A percentile compares a stretch with the other conserved stretches of the same genome.
Conservation (phyloP, 2,329 filamentous ascomycete species). For the Daldinia sp. region DNA sequence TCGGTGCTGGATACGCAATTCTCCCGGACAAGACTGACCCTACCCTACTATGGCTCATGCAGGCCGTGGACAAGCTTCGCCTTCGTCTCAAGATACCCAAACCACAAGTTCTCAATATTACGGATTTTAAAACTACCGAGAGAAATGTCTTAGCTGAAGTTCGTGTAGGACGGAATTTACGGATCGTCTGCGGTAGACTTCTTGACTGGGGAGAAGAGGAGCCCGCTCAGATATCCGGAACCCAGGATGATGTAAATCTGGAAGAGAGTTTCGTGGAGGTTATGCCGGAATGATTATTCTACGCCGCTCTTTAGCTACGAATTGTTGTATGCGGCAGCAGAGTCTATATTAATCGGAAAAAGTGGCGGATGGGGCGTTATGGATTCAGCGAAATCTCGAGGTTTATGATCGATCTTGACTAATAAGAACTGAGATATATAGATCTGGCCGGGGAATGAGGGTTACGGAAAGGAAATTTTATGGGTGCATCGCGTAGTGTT, state of each 20-base stretch:
- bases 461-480: neutral
- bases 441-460: neutral
- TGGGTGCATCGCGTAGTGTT: neutral
- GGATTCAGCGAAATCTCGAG: neutral
- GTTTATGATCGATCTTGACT: neutral
- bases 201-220: conserved; percentile 36
- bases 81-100: conserved; percentile 44
- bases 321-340: neutral
- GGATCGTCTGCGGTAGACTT: conserved; percentile 45
- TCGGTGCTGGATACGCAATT: conserved; percentile 49
- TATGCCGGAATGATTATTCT: conserved; percentile 8
- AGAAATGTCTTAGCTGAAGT: conserved; percentile 47
- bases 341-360: neutral
- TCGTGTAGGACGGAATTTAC: conserved; percentile 42
- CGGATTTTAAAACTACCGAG: conserved; percentile 48
- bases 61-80: conserved; percentile 47
- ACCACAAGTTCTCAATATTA: conserved; percentile 45
- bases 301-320: neutral
- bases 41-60: conserved; percentile 47
- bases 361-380: conserved; percentile 3
- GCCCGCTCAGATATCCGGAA: conserved; percentile 2
- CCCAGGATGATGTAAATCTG: conserved; percentile 18
- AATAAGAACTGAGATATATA: neutral
- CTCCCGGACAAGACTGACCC: conserved; percentile 48
- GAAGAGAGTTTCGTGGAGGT: conserved; percentile 14